Evolutionary conservation across 1,284 basidiomycete genomes (phyloP).

Genomic region (Papiliotrema terrestris): DNA sequence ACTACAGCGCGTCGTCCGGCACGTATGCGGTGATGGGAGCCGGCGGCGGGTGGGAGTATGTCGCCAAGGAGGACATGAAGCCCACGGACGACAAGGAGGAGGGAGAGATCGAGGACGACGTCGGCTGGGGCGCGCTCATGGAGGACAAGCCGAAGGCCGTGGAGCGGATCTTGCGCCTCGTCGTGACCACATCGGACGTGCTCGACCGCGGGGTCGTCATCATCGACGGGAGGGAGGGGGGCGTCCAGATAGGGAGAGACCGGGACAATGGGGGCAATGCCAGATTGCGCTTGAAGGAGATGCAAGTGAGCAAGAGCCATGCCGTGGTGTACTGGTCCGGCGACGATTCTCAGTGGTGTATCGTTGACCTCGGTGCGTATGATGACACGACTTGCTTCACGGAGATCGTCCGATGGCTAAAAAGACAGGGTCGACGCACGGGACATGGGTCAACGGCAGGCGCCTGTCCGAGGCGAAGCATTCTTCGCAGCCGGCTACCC

Average conservation of each 20-base stretch:
- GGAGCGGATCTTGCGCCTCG: constrained; percentile 38
- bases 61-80: constrained; percentile 11
- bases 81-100: constrained; percentile 24
- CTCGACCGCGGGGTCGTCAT: constrained; percentile 31
- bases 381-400: not conserved
- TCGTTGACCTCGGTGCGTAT: constrained; percentile 42
- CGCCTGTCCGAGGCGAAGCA: constrained; percentile 37
- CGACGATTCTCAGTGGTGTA: constrained; percentile 30
- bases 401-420: not conserved
- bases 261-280: constrained; percentile 29
- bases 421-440: constrained; percentile 41
- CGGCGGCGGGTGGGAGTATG: constrained; percentile 24
- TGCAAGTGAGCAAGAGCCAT: constrained; percentile 48
- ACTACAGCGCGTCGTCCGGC: constrained; percentile 23
- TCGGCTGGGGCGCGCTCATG: constrained; percentile 47
- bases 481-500: constrained; percentile 28
- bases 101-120: constrained; percentile 44
- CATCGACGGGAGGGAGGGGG: constrained; percentile 41
- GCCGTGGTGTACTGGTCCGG: constrained; percentile 38
- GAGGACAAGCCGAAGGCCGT: constrained; percentile 12
- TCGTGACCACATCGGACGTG: constrained; percentile 27
- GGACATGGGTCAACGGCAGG: constrained; percentile 31
- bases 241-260: constrained; percentile 44
- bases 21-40: constrained; percentile 25
- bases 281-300: constrained; percentile 42